phyloP scores from a whole-genome alignment of 305 asterid species.

The Petunia hybrid region DNA sequence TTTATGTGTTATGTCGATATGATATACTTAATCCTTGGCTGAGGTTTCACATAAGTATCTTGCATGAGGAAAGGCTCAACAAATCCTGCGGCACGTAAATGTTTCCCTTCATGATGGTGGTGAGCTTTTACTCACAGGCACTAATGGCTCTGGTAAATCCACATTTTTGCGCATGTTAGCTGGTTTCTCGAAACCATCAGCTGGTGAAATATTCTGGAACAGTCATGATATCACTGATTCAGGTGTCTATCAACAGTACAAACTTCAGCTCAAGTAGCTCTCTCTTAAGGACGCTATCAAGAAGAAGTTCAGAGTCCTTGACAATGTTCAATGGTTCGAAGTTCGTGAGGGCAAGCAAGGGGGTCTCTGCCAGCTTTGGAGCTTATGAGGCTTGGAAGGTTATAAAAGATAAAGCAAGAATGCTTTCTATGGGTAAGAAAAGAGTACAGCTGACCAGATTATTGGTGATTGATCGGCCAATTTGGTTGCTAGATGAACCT shows the following conservation, averaged over 20 bases:
- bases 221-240: slow-evolving; percentile 81
- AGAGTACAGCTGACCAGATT: slow-evolving; percentile 85
- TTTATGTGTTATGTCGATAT: too few species aligned
- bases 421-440: slow-evolving; percentile 90
- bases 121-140: slow-evolving; percentile 75
- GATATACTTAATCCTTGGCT: too few species aligned
- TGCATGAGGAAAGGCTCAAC: slow-evolving; percentile 97
- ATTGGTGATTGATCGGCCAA: slow-evolving; percentile 83
- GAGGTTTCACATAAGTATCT: slow-evolving; percentile 60
- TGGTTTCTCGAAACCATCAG: slow-evolving; percentile 84
- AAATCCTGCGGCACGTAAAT: slow-evolving; percentile 79
- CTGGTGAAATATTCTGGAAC: slow-evolving; percentile 87
- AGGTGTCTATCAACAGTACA: slow-evolving; percentile 86
- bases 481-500: slow-evolving; percentile 96
- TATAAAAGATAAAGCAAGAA: slow-evolving; percentile 73
- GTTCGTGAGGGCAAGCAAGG: slow-evolving; percentile 87
- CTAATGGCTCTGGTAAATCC: slow-evolving; percentile 87
- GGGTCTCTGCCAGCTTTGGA: slow-evolving; percentile 73
- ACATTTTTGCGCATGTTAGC: slow-evolving; percentile 89
- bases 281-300: slow-evolving; percentile 82
- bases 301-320: slow-evolving; percentile 71
- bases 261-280: slow-evolving; percentile 89
- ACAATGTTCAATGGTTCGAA: slow-evolving; percentile 88
- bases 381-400: slow-evolving; percentile 87
- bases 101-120: slow-evolving; percentile 81